These are phyloP conservation scores for Didymella arachidicola DNA, from an alignment of 2,329 filamentous ascomycete genomes.

Conservation along the genomic window DNA sequence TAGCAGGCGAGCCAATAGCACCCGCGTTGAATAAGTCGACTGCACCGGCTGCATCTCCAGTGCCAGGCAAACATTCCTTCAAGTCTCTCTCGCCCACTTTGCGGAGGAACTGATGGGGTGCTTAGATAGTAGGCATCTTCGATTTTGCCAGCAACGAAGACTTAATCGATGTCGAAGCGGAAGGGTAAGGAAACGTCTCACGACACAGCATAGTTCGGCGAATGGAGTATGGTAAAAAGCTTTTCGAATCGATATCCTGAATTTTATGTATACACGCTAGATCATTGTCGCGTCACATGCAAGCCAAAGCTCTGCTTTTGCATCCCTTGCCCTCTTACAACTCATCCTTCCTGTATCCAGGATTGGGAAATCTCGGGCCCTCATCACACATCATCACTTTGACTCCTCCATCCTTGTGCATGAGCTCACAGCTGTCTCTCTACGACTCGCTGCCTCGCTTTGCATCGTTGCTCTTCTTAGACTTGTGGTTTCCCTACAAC, in stretches of 20 bases:
- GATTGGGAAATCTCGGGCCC: background rate
- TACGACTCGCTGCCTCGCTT: background rate
- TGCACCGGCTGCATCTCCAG: background rate
- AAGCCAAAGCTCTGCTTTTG: constrained; percentile 8
- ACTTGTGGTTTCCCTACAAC: constrained; percentile 60
- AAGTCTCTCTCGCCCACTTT: background rate
- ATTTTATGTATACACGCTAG: constrained; percentile 16
- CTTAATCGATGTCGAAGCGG: too few relatives aligned
- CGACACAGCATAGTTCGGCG: constrained; percentile 11
- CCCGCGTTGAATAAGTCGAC: background rate
- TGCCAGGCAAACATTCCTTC: background rate
- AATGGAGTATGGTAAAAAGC: constrained; percentile 10
- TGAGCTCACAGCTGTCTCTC: background rate
- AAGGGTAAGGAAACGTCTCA: background rate
- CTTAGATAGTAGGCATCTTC: background rate
- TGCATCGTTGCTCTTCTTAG: background rate
- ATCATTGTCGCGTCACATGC: constrained; percentile 8
- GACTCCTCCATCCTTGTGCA: background rate
- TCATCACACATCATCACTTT: constrained; percentile 4
- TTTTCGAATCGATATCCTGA: constrained; percentile 10
- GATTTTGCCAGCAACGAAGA: background rate
- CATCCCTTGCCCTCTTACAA: background rate
- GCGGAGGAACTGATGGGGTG: background rate
- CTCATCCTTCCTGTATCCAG: constrained; percentile 2
- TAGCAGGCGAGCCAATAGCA: background rate